phyloP scores from a whole-genome alignment of 208 protist species.

The Trypanosoma grayi region DNA sequence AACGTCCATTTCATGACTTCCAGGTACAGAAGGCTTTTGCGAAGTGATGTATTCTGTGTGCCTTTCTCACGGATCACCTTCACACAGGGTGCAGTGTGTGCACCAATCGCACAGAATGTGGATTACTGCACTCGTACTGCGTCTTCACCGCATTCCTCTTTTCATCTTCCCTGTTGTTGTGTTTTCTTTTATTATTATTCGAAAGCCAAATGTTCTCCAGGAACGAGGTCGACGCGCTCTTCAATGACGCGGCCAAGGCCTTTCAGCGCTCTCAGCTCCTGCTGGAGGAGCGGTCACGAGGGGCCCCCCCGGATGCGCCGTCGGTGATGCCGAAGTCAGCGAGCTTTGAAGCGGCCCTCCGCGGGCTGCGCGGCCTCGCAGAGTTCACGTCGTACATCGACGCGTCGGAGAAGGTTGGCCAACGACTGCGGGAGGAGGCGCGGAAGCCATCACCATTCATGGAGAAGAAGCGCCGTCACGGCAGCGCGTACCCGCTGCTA shows the following conservation, averaged over 20 bases:
- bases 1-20: too few relatives aligned
- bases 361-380: conserved; percentile 22
- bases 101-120: too few relatives aligned
- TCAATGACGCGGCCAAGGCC: conserved; percentile 28
- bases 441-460: conserved; percentile 32
- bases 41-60: too few relatives aligned
- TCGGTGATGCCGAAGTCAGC: conserved; percentile 9
- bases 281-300: conserved; percentile 38
- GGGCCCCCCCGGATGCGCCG: conserved; percentile 6
- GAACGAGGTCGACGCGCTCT: conserved; percentile 53
- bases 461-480: conserved; percentile 29
- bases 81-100: too few relatives aligned
- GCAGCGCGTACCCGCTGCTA: conserved; percentile 39
- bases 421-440: conserved; percentile 29
- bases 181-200: background rate
- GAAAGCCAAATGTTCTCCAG: conserved; percentile 41
- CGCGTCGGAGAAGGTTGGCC: conserved; percentile 34
- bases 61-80: too few relatives aligned
- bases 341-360: conserved; percentile 16
- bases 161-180: conserved; percentile 12
- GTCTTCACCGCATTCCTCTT: conserved; percentile 8
- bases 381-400: conserved; percentile 45
- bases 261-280: conserved; percentile 55
- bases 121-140: too few relatives aligned
- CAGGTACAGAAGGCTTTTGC: too few relatives aligned